Conservation (phyloP, 495 filamentous ascomycete species). For the Talaromyces liani region DNA sequence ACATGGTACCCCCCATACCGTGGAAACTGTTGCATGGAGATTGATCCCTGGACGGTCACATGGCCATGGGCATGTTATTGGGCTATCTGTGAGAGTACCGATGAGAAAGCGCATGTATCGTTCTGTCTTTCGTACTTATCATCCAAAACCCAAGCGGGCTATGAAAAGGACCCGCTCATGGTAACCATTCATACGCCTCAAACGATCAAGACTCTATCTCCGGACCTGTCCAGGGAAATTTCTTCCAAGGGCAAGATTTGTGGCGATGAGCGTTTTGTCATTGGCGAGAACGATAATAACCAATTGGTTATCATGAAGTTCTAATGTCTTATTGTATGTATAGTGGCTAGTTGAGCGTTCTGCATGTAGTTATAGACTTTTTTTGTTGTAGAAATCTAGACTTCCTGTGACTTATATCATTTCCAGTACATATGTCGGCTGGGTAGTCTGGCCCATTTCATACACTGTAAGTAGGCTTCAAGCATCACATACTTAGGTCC, state of each 20-base stretch:
- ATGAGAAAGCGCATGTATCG: conserved; percentile 44
- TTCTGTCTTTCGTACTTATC: conserved; percentile 42
- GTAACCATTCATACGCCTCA: conserved; percentile 29
- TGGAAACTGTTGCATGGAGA: conserved; percentile 25
- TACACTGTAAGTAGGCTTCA: no score
- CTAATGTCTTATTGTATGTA: conserved; percentile 8
- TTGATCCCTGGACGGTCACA: conserved; percentile 16
- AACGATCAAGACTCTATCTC: conserved; percentile 30
- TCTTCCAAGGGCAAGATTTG: conserved; percentile 47
- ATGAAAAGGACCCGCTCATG: neutral
- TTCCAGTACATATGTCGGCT: neutral
- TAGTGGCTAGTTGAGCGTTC: neutral
- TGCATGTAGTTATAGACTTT: neutral
- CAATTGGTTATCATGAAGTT: conserved; percentile 51
- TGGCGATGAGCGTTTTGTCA: conserved; percentile 55
- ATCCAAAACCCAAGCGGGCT: neutral
- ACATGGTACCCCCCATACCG: conserved; percentile 34
- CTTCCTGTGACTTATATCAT: neutral
- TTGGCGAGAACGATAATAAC: conserved; percentile 49
- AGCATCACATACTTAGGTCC: no score
- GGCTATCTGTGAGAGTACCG: conserved; percentile 46
- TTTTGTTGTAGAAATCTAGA: neutral
- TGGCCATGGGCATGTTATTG: conserved; percentile 27
- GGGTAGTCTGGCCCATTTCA: no score
- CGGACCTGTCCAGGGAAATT: conserved; percentile 44